phyloP scores from a whole-genome alignment of 805 yeast species.

The Yarrowia sp. region DNA sequence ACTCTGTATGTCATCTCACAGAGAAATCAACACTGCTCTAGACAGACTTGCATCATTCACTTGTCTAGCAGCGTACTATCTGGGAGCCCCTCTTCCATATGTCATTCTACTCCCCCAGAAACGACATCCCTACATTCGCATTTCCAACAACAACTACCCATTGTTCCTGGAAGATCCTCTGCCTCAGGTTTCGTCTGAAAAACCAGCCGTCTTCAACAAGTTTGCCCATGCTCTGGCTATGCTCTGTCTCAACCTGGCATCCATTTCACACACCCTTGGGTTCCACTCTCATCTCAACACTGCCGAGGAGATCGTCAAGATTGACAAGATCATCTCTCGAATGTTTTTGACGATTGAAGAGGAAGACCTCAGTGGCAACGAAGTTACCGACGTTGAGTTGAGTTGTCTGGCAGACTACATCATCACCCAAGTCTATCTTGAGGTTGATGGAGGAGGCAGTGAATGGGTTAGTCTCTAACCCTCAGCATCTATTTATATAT shows the following conservation, averaged over 20 bases:
- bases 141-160: constrained; percentile 26
- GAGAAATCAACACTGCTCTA: constrained; percentile 36
- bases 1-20: neutral
- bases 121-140: constrained; percentile 32
- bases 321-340: constrained; percentile 32
- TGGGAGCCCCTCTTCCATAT: constrained; percentile 38
- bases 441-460: constrained; percentile 38
- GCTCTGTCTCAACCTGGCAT: constrained; percentile 37
- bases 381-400: constrained; percentile 1
- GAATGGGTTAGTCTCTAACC: constrained; percentile 36
- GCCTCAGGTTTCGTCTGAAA: constrained; percentile 26
- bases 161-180: constrained; percentile 18
- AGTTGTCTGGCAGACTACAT: constrained; percentile 31
- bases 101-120: constrained; percentile 36
- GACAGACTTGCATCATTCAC: constrained; percentile 39
- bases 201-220: constrained; percentile 36
- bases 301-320: constrained; percentile 32
- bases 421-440: constrained; percentile 38
- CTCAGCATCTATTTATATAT: neutral
- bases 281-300: constrained; percentile 31
- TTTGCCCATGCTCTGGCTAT: constrained; percentile 39
- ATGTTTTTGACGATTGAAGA: constrained; percentile 24
- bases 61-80: constrained; percentile 37
- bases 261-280: constrained; percentile 36
- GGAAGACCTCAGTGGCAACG: neutral